Conservation (phyloP, 768 basidiomycete genomes). For the Lentinus tigrinus region DNA sequence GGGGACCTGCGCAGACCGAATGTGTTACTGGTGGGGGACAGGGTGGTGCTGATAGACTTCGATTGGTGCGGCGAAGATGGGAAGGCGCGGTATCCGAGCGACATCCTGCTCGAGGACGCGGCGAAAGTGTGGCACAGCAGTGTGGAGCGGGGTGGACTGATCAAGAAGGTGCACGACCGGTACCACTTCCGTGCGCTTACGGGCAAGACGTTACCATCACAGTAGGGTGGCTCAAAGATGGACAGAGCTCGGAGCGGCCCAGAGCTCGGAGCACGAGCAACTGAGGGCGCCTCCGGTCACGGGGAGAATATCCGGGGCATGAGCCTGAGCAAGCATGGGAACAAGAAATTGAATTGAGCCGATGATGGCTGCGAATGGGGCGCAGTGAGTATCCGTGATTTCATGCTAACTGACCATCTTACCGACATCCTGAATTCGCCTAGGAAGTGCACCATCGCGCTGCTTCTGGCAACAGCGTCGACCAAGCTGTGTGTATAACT, state of each 20-base stretch:
- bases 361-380: background rate
- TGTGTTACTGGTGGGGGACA: too few species aligned
- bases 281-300: too few species aligned
- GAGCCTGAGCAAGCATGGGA: too few species aligned
- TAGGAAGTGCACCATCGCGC: background rate
- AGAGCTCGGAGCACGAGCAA: too few species aligned
- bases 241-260: too few species aligned
- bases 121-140: background rate
- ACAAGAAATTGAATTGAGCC: too few species aligned
- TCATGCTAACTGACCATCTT: background rate
- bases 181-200: too few species aligned
- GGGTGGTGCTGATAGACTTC: constrained; percentile 22
- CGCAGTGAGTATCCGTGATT: background rate
- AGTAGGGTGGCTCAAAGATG: too few species aligned
- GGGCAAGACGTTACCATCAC: too few species aligned
- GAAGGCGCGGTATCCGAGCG: constrained; percentile 16
- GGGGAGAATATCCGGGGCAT: too few species aligned
- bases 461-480: background rate
- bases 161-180: constrained; percentile 13
- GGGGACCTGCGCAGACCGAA: constrained; percentile 29
- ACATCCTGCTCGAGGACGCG: constrained; percentile 5
- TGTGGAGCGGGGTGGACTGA: constrained; percentile 6
- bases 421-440: background rate
- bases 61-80: constrained; percentile 24
- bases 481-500: too few species aligned